Evolutionary conservation across 2,329 filamentous ascomycete genomes (phyloP), one percentile per base, ranked within the genome.

Genomic region (Penicillium decumbens): DNA sequence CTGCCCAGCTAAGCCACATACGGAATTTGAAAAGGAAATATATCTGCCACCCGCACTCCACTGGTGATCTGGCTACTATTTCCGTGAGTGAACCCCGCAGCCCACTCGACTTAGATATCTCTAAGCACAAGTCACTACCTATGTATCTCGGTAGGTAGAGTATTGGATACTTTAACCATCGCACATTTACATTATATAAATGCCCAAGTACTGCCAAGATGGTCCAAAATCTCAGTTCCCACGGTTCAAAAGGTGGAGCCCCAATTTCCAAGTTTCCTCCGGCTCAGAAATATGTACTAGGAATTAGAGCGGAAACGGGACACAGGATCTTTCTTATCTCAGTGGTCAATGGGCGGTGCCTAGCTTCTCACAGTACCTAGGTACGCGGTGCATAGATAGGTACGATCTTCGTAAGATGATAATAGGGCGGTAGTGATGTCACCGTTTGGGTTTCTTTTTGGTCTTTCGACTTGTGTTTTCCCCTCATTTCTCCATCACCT

Each of bases 371-470:
- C 12, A 23, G 20, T 23, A 23, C 23, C n/a, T 23, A n/a, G 20
- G n/a, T n/a, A 18, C 32, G 18, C n/a, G 12, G 18, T n/a, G 12
- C 24, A 25, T 25, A 25, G 1, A 23, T 23, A 23, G 20, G 25
- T 27, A 27, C 27, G 6, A 25, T 39, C 18, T 12, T 7, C 39
- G 30, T 25, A 48, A 27, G 43, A 32, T 41, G 43, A 32, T 41
- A 39, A 41, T 50, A 56, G 45, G 51, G 45, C 52, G 43, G 41
- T 40, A 38, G 47, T 54, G 51, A 54, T 53, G 45, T 52, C 52
- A 52, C 44, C 28, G 33, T 25, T 40, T 25, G 32, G 32, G 32
- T 8, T 40, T 25, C 27, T 8, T 40, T 40, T 40, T n/a, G 33
- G 33, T 4, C 8, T 9, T 28, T 28, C 9, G 8, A 28, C 8